These are phyloP conservation scores for Amesomyces nigricolor DNA, from an alignment of 2,329 filamentous ascomycete genomes.

Conservation along the genomic window DNA sequence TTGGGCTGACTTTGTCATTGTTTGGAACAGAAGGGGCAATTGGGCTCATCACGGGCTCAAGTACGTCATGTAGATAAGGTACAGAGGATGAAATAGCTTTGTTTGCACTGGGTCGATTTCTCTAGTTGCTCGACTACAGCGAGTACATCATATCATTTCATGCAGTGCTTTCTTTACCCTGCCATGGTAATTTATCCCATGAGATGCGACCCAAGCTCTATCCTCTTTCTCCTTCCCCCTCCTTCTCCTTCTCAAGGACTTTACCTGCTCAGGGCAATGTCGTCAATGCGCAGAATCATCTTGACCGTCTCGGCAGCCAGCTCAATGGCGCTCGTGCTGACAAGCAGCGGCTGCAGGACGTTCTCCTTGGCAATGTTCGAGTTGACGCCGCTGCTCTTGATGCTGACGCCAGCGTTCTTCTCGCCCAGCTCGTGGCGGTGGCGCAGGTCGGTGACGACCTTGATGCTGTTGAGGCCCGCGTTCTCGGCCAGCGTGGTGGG, in stretches of 20 bases:
- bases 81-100: too few species aligned
- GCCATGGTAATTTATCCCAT: too few species aligned
- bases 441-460: constrained; percentile 92
- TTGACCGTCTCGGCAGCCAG: constrained; percentile 97
- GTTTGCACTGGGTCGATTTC: neutral
- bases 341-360: constrained; percentile 88
- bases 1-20: too few species aligned
- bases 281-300: constrained; percentile 71
- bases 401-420: constrained; percentile 94
- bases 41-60: too few species aligned
- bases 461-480: constrained; percentile 95
- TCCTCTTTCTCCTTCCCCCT: neutral
- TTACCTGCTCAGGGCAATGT: constrained; percentile 59
- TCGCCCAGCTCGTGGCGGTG: constrained; percentile 93
- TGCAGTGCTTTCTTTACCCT: neutral
- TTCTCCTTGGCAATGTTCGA: constrained; percentile 95
- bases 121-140: too few species aligned
- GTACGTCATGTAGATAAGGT: too few species aligned
- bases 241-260: neutral
- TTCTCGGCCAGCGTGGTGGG: constrained; percentile 97
- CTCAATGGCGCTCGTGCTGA: constrained; percentile 96
- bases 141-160: neutral
- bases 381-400: constrained; percentile 96
- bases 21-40: too few species aligned
- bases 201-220: neutral